Evolutionary conservation across 2,329 filamentous ascomycete species (phyloP), one percentile per base, ranked within the genome.

Genomic region (Gnomoniopsis sp.): DNA sequence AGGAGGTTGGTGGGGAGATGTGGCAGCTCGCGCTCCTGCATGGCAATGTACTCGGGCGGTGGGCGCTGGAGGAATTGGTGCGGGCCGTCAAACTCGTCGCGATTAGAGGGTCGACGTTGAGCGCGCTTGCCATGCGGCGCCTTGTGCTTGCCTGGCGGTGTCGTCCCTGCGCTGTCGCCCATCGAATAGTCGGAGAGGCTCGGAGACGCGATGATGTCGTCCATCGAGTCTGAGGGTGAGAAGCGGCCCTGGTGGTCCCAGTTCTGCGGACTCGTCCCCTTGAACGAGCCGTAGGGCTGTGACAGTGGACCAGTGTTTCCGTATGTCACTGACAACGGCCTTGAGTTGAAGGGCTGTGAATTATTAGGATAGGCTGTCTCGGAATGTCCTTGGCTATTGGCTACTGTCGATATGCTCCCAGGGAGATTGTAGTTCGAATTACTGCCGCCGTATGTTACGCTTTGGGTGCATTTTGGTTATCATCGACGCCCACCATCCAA

Each of bases 61-160:
- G 90, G 90, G 49, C 86, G 84, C 63, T 90, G 86, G 64, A 96
- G 79, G 65, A 92, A 88, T 71, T 96, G 91, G 66, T 92, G 89
- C 10, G 91, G 90, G 2, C 91, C 91, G 74, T 95, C 91, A 74
- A 96, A 96, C 74, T 95, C 91, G 77, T 96, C 91, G 61, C 91
- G 83, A 75, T 93, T 93, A 46, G 88, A 90, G 26, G 89, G 86
- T 33, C 88, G 83, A 66, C 89, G 82, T 69, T 90, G 87, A 17
- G 82, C 75, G 44, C 79, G 77, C 53, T 74, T 72, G 67, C 83
- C 83, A 53, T 76, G 74, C 51, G 72, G 73, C 46, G 71, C 69
- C 66, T 80, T 83, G 59, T 73, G 71, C 65, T 79, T 81, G 62
- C 72, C 74, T 3, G 74, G 70, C 36, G 74, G 71, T 38, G 73